Conservation (phyloP, 108 stramenopile genomes). For the Pelagomonas calceolata region DNA sequence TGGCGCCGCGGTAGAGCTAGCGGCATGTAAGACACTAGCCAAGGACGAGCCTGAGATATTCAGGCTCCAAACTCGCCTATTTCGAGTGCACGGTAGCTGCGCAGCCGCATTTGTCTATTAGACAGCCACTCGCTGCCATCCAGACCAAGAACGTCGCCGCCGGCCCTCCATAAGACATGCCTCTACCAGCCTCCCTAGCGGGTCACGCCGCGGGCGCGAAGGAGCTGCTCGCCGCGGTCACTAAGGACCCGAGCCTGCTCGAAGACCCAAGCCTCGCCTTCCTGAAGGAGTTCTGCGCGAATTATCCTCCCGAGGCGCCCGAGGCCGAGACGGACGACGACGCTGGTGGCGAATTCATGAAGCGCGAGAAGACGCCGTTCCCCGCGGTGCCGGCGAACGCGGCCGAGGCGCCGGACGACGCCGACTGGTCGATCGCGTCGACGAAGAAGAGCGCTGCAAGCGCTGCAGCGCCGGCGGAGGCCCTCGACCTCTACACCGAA, state of each 20-base stretch:
- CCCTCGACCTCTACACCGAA: constrained; percentile 53
- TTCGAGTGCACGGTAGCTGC: too few species aligned
- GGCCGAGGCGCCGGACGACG: neutral
- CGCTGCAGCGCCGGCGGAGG: constrained; percentile 48
- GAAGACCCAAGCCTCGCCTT: neutral
- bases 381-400: neutral
- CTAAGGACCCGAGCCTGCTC: neutral
- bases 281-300: neutral
- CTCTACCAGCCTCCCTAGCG: too few species aligned
- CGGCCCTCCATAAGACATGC: too few species aligned
- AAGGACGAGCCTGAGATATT: too few species aligned
- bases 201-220: too few species aligned
- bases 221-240: too few species aligned
- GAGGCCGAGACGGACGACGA: neutral
- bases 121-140: too few species aligned
- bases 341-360: neutral
- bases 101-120: too few species aligned
- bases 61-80: too few species aligned
- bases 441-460: constrained; percentile 47
- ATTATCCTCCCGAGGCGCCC: neutral
- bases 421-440: neutral
- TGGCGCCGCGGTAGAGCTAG: too few species aligned
- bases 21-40: too few species aligned
- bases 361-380: neutral
- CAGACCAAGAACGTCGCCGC: too few species aligned